Evolutionary conservation across 2,329 filamentous ascomycete genomes (phyloP).

Genomic region (Aspergillus tamarii): DNA sequence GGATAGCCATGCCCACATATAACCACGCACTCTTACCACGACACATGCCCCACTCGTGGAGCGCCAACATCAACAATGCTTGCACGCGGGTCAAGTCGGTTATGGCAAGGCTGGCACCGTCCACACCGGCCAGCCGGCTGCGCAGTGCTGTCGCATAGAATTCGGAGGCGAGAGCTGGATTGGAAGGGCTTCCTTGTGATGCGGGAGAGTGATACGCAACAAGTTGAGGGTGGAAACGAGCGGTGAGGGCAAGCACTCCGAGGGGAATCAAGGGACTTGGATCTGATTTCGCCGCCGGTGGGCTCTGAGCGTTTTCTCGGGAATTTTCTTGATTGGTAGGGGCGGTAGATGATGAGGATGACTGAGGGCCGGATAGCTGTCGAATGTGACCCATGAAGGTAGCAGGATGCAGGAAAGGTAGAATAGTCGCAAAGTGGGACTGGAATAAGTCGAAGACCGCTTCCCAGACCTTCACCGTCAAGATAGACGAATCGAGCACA

Average conservation of each 20-base stretch:
- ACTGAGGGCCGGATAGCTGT: constrained; percentile 34
- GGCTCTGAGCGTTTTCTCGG: constrained; percentile 35
- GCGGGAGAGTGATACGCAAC: constrained; percentile 53
- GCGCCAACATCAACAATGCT: constrained; percentile 58
- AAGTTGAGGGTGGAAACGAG: constrained; percentile 57
- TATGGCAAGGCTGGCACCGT: constrained; percentile 44
- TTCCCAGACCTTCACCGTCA: constrained; percentile 60
- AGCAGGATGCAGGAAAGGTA: constrained; percentile 60
- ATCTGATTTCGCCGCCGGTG: constrained; percentile 36
- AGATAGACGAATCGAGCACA: constrained; percentile 52
- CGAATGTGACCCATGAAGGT: constrained; percentile 56
- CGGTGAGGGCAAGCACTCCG: constrained; percentile 59
- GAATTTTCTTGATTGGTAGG: constrained; percentile 15
- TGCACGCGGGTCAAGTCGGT: constrained; percentile 57
- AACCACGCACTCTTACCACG: constrained; percentile 57
- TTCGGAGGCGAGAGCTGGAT: constrained; percentile 56
- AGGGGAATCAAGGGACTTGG: constrained; percentile 54
- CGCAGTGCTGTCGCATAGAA: constrained; percentile 59
- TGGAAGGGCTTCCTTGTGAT: constrained; percentile 46
- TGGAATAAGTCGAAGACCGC: constrained; percentile 63
- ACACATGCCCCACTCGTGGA: constrained; percentile 62
- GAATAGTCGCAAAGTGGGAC: constrained; percentile 58
- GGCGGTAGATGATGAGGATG: constrained; percentile 21
- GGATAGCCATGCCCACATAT: constrained; percentile 51
- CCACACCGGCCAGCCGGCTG: constrained; percentile 48